Percentiles rank a stretch among this genome's conserved stretches.
Evolutionary conservation across 257 asterid genomes (phyloP).

Genomic region (Solanum medicagineum): DNA sequence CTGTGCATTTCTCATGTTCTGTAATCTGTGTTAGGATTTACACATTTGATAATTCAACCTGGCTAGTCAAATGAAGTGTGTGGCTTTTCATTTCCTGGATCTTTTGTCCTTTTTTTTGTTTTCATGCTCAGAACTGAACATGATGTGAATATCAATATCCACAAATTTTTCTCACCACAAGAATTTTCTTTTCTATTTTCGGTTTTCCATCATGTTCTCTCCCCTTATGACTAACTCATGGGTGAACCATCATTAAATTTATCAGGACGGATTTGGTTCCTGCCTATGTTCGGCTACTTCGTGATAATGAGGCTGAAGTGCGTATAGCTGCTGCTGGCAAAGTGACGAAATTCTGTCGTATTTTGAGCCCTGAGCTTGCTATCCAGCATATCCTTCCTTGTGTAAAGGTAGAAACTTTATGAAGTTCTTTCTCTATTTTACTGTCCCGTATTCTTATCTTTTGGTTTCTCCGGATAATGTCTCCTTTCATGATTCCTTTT

Average conservation of each 20-base stretch:
- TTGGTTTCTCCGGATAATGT: background rate
- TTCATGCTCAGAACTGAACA: background rate
- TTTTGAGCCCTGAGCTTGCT: constrained; percentile 28
- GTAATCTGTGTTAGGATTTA: background rate
- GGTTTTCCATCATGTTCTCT: background rate
- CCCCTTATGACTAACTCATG: background rate
- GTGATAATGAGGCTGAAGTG: constrained; percentile 40
- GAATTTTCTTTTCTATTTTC: background rate
- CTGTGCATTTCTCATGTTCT: background rate
- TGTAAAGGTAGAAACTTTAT: constrained; percentile 18
- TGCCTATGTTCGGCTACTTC: constrained; percentile 33
- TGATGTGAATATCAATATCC: background rate
- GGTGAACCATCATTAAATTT: background rate
- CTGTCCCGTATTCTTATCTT: background rate
- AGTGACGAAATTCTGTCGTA: constrained; percentile 29
- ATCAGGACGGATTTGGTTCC: constrained; percentile 30
- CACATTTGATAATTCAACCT: background rate
- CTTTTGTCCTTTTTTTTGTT: background rate
- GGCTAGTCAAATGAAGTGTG: background rate
- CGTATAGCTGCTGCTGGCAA: constrained; percentile 40
- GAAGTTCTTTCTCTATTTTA: background rate
- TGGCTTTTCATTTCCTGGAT: background rate
- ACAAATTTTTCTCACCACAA: background rate
- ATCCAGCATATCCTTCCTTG: constrained; percentile 31
- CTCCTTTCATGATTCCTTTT: background rate